Conservation (phyloP, 2,329 filamentous ascomycete genomes). For the Pseudopithomyces maydicus region DNA sequence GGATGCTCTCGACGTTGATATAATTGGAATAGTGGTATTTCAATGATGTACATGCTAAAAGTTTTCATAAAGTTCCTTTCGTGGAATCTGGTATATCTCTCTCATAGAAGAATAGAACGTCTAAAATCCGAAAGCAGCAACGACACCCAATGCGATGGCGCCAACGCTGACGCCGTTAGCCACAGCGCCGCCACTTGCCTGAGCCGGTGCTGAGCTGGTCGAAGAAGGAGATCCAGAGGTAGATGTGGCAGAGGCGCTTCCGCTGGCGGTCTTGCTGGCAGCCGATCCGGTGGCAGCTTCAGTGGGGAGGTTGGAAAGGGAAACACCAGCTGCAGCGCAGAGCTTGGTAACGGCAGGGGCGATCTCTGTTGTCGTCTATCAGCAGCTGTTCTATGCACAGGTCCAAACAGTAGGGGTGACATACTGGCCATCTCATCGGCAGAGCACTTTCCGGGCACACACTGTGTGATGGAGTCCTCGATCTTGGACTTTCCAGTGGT, state of each 20-base stretch:
- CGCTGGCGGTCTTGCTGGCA: slow-evolving; percentile 8
- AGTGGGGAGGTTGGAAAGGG: slow-evolving; percentile 28
- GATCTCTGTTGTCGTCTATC: slow-evolving; percentile 15
- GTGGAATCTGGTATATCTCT: too few relatives aligned
- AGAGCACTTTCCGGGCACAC: slow-evolving; percentile 46
- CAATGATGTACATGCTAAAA: neutral
- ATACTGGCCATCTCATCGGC: slow-evolving; percentile 46
- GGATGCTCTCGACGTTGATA: neutral
- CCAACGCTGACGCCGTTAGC: slow-evolving; percentile 24
- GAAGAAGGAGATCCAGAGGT: slow-evolving; percentile 6
- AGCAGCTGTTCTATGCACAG: neutral
- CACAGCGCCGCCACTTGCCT: slow-evolving; percentile 27
- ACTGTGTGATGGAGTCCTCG: slow-evolving; percentile 46
- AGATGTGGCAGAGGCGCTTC: slow-evolving; percentile 1
- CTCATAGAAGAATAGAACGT: neutral
- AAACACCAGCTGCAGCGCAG: slow-evolving; percentile 35
- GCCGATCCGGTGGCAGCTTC: slow-evolving; percentile 11
- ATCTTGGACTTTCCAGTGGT: slow-evolving; percentile 47
- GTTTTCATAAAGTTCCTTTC: too few relatives aligned
- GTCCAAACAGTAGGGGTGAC: slow-evolving; percentile 16
- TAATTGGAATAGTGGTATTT: neutral
- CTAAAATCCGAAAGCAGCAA: slow-evolving; percentile 11
- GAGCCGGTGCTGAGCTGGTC: slow-evolving; percentile 8
- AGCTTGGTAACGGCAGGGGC: slow-evolving; percentile 30
- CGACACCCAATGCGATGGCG: slow-evolving; percentile 27